Evolutionary conservation across 1,284 basidiomycete genomes (phyloP).

Genomic region (Ceratobasidium sp.): DNA sequence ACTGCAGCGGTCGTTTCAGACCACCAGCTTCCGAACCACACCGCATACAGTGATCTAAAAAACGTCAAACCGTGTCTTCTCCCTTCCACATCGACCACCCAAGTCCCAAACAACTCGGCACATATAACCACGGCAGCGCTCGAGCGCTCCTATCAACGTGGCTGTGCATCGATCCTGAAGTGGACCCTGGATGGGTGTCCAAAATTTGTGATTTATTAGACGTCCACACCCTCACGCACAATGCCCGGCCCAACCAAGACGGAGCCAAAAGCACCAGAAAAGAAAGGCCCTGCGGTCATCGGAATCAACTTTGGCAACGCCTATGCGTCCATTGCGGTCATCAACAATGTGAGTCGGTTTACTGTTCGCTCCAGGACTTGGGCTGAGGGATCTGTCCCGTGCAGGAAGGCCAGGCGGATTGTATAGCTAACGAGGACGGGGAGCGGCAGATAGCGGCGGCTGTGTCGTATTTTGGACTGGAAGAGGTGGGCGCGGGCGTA

Average conservation of each 20-base stretch:
- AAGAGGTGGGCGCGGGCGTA: constrained; percentile 69
- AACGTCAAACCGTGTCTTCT: too few relatives aligned
- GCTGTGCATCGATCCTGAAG: constrained; percentile 17
- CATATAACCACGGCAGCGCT: too few relatives aligned
- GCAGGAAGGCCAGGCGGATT: constrained; percentile 88
- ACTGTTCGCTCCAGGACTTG: background rate
- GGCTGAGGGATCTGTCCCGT: constrained; percentile 5
- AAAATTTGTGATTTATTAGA: constrained; percentile 38
- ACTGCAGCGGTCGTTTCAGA: too few relatives aligned
- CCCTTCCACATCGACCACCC: too few relatives aligned
- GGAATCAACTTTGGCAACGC: constrained; percentile 99
- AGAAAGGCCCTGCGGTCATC: constrained; percentile 59
- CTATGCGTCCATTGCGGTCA: constrained; percentile 93
- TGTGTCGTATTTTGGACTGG: constrained; percentile 90
- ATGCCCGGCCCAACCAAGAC: constrained; percentile 20
- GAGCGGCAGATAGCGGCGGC: constrained; percentile 98
- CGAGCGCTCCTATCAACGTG: constrained; percentile 25
- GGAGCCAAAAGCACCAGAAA: constrained; percentile 18
- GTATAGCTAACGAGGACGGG: constrained; percentile 98
- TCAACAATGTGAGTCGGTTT: constrained; percentile 79
- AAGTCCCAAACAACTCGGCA: too few relatives aligned
- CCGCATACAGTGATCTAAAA: too few relatives aligned
- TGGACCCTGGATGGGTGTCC: constrained; percentile 30
- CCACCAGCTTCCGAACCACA: too few relatives aligned
- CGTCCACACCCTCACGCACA: constrained; percentile 14